Base-by-base conservation (phyloP, 306 rosid genomes). In the Inga laurina region DNA sequence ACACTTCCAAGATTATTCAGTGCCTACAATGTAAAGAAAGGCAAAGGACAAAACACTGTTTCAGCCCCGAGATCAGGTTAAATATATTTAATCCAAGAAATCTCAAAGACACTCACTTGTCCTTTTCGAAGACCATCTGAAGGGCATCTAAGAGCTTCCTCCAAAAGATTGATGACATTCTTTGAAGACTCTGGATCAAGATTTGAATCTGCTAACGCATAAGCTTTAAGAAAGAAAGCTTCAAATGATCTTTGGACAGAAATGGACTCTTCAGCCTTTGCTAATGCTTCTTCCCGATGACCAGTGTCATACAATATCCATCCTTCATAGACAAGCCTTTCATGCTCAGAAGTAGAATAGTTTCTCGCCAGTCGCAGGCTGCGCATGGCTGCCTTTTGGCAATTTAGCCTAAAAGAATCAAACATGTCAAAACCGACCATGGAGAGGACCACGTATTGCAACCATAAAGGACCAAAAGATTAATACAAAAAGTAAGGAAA, bases 61-160 rank as follows among this genome's bases (percentile, higher is more conserved):
- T 82, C 76, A 41, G 81, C 49, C 76, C 51, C 41, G 30, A 75
- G 80, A 75, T 76, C 75, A 84, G 79, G 75, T 76, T 48, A 69
- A 9, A 59, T 27, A 76, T 12, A 16, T 34, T 66, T 82, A 35
- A 72, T 65, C 39, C 10, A 27, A 48, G 46, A 54, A 69, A 79
- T 52, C 76, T 80, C 59, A 48, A 82, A 27, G 74, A 48, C 22
- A 84, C 95, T 52, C 81, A 94, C 98, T 81, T 94, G 98, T 77
- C 98, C 98, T 89, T 94, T 94, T 78, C 98, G 89, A 79, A 94
- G 97, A 67, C 97, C 97, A 81, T 94, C 98, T 27, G 98, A 94
- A 87, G 97, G 98, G 85, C 98, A 94, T 85, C 90, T 90, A 46
- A 94, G 94, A 62, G 98, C 97, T 87, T 94, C 96, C 88, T 92